Conservation (phyloP, 495 filamentous ascomycete species). For the Penicillium macrosclerotiorum region DNA sequence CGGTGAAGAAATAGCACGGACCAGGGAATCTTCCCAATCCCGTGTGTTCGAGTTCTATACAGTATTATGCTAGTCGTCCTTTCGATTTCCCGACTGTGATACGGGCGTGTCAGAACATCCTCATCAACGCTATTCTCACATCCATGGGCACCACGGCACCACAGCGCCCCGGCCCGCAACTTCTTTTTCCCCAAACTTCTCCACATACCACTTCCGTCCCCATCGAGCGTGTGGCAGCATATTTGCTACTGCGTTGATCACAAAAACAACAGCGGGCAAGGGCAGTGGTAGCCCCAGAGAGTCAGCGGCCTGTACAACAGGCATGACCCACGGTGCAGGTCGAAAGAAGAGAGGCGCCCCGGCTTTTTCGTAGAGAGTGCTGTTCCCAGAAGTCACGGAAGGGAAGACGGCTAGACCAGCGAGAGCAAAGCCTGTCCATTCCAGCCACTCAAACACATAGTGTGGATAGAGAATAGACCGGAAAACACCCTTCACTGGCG, state of each 20-base stretch:
- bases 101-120: no score
- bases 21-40: no score
- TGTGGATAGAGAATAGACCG: conserved; percentile 82
- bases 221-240: conserved; percentile 88
- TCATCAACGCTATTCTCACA: conserved; percentile 21
- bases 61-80: no score
- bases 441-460: conserved; percentile 92
- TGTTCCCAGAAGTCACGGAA: conserved; percentile 3
- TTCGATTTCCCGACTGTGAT: no score
- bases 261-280: conserved; percentile 72
- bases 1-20: no score
- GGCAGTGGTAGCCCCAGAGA: conserved; percentile 30
- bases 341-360: conserved; percentile 18
- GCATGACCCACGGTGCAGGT: conserved; percentile 51
- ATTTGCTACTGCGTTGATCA: conserved; percentile 81
- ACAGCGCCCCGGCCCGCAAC: conserved; percentile 75
- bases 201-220: conserved; percentile 83
- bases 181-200: conserved; percentile 78
- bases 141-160: conserved; percentile 65
- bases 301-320: conserved; percentile 48
- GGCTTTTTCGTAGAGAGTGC: not conserved
- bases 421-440: conserved; percentile 88
- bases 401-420: conserved; percentile 42
- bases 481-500: conserved; percentile 82
- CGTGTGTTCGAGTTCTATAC: no score